These are phyloP conservation scores for Kluyveromyces sp. DNA, from an alignment of 1,139 yeast genomes.

Conservation along the genomic window DNA sequence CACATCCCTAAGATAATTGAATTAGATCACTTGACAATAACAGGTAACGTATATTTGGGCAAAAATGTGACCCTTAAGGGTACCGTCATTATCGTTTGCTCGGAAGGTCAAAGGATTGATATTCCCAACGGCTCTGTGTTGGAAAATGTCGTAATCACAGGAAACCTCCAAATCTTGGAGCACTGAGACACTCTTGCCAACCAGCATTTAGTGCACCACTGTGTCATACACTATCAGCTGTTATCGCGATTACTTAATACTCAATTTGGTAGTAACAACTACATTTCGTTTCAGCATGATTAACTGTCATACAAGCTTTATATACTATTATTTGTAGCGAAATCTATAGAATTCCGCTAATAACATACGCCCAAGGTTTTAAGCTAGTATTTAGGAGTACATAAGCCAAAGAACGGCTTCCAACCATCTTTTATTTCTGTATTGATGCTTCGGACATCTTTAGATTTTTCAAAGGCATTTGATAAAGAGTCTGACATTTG, in stretches of 20 bases:
- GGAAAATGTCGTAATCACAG: conserved; percentile 96
- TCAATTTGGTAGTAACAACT: neutral
- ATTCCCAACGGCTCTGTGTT: conserved; percentile 93
- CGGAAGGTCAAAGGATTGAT: conserved; percentile 93
- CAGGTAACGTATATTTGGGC: conserved; percentile 92
- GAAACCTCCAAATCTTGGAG: conserved; percentile 90
- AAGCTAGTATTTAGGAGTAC: too few relatives aligned
- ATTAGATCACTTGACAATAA: conserved; percentile 92
- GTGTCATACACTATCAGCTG: neutral
- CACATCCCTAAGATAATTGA: conserved; percentile 96
- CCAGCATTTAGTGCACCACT: neutral
- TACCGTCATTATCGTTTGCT: conserved; percentile 94
- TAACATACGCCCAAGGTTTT: too few relatives aligned
- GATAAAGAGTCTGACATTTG: neutral
- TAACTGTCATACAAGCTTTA: neutral
- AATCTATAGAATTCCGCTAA: too few relatives aligned
- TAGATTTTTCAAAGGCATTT: neutral
- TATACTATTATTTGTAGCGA: too few relatives aligned
- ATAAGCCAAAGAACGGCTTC: too few relatives aligned
- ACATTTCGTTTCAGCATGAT: neutral
- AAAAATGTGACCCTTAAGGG: conserved; percentile 89
- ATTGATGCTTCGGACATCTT: too few relatives aligned
- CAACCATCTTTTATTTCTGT: too few relatives aligned
- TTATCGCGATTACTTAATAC: neutral
- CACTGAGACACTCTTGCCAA: conserved; percentile 40